Evolutionary conservation across 1,284 basidiomycete species (phyloP).

Genomic region (Marasmius sp.): DNA sequence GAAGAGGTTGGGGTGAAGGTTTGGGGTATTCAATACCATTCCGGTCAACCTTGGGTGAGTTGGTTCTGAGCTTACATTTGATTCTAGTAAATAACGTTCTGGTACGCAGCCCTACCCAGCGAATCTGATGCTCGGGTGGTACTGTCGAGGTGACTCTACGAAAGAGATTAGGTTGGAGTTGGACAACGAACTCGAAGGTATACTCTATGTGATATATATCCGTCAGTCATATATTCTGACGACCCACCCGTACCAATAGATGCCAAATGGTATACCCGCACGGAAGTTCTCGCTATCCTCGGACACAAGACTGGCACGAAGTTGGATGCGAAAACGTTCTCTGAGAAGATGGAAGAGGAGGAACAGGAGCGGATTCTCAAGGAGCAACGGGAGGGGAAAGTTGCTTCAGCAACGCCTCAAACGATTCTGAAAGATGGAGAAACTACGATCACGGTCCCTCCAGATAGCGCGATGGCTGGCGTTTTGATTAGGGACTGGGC

Average conservation of each 20-base stretch:
- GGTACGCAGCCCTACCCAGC: conserved; percentile 75
- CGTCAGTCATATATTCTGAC: neutral
- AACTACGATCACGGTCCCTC: conserved; percentile 63
- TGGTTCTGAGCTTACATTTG: conserved; percentile 1
- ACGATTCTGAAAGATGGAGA: conserved; percentile 27
- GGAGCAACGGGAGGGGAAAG: conserved; percentile 8
- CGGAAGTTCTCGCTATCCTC: conserved; percentile 56
- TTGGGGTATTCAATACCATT: conserved; percentile 85
- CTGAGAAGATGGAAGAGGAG: conserved; percentile 23
- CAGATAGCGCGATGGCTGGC: conserved; percentile 67
- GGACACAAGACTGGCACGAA: conserved; percentile 53
- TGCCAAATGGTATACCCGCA: conserved; percentile 84
- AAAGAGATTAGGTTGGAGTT: conserved; percentile 83
- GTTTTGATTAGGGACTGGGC: conserved; percentile 69
- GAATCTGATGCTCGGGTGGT: conserved; percentile 91
- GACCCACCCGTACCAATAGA: conserved; percentile 45
- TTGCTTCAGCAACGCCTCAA: conserved; percentile 7
- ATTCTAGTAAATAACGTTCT: too few relatives aligned
- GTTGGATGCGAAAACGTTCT: conserved; percentile 64
- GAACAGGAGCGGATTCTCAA: neutral
- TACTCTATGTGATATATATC: neutral
- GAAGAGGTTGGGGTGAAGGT: conserved; percentile 93
- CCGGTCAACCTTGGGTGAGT: conserved; percentile 79
- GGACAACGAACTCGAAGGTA: conserved; percentile 94
- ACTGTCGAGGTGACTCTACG: conserved; percentile 71